These are phyloP conservation scores for Alternaria incomplexa DNA, from an alignment of 2,329 filamentous ascomycete species.

Conservation along the genomic window DNA sequence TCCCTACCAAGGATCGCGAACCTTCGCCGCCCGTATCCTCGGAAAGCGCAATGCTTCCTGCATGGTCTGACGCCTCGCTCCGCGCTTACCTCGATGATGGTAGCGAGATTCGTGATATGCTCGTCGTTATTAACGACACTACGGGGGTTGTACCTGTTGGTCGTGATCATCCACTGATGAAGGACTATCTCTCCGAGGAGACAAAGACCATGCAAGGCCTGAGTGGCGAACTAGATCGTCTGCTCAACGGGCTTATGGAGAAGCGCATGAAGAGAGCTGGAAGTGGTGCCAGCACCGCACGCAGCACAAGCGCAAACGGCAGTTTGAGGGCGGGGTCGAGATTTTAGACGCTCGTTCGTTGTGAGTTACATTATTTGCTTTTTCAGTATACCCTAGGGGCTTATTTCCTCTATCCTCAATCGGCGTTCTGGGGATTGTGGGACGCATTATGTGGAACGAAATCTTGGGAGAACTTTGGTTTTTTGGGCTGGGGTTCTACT, in stretches of 20 bases:
- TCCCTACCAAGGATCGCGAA: constrained; percentile 28
- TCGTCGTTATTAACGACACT: constrained; percentile 92
- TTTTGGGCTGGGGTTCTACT: background rate
- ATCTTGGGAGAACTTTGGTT: background rate
- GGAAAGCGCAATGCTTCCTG: constrained; percentile 62
- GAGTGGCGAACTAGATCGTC: constrained; percentile 84
- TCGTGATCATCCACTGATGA: constrained; percentile 83
- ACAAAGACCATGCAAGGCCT: constrained; percentile 86
- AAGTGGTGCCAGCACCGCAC: constrained; percentile 13
- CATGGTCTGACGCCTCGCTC: constrained; percentile 87
- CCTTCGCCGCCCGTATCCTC: constrained; percentile 40
- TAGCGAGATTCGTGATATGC: constrained; percentile 84
- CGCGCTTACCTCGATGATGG: constrained; percentile 91
- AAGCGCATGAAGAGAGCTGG: constrained; percentile 46
- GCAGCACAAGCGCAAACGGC: constrained; percentile 14
- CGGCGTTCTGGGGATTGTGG: background rate
- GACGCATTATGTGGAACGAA: constrained; percentile 1
- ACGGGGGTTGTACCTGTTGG: constrained; percentile 79
- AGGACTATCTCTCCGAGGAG: constrained; percentile 82
- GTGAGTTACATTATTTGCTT: background rate
- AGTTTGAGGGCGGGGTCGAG: constrained; percentile 6
- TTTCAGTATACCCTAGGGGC: constrained; percentile 12
- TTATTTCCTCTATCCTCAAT: background rate
- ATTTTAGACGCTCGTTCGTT: background rate
- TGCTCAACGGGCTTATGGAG: constrained; percentile 80